Conservation (phyloP, 352 stramenopile species). For the Pythium scleroteichum region DNA sequence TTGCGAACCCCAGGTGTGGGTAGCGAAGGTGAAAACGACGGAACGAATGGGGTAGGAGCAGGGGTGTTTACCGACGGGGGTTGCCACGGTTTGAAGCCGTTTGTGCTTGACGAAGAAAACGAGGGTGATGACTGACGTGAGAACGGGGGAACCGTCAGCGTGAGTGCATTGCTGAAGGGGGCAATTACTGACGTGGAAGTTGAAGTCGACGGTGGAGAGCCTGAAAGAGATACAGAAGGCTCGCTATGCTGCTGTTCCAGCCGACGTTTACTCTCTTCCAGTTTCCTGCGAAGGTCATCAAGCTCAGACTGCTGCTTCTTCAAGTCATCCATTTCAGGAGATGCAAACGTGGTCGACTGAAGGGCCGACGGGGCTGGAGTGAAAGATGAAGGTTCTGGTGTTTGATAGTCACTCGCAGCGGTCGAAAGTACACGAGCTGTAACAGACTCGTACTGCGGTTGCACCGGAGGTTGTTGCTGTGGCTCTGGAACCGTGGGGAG, state of each 20-base stretch:
- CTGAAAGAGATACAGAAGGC: conserved; percentile 5
- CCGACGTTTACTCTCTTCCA: conserved; percentile 72
- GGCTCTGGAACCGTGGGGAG: not conserved
- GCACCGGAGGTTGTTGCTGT: no score
- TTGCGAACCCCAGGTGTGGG: not conserved
- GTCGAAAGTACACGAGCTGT: conserved; percentile 15
- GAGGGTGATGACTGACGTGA: not conserved
- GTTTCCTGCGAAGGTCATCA: conserved; percentile 50
- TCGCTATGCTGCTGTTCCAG: conserved; percentile 39
- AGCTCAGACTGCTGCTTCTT: conserved; percentile 77
- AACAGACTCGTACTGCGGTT: conserved; percentile 3
- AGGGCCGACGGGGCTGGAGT: conserved; percentile 4
- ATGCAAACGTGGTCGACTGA: conserved; percentile 23
- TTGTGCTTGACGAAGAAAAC: conserved; percentile 2
- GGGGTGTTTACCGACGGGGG: not conserved
- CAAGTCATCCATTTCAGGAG: conserved; percentile 54
- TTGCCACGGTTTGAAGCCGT: conserved; percentile 23
- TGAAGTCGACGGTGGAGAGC: conserved; percentile 6
- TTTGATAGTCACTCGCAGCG: conserved; percentile 2
- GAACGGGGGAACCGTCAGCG: conserved; percentile 7
- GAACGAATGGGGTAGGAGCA: no score
- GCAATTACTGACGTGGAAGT: not conserved
- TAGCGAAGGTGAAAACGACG: not conserved
- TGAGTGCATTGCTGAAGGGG: conserved; percentile 15
- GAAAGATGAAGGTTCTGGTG: conserved; percentile 5